A percentile compares a stretch with the other conserved stretches of the same genome.
phyloP scores from a whole-genome alignment of 768 basidiomycete species.

The Leucocoprinus sp. region DNA sequence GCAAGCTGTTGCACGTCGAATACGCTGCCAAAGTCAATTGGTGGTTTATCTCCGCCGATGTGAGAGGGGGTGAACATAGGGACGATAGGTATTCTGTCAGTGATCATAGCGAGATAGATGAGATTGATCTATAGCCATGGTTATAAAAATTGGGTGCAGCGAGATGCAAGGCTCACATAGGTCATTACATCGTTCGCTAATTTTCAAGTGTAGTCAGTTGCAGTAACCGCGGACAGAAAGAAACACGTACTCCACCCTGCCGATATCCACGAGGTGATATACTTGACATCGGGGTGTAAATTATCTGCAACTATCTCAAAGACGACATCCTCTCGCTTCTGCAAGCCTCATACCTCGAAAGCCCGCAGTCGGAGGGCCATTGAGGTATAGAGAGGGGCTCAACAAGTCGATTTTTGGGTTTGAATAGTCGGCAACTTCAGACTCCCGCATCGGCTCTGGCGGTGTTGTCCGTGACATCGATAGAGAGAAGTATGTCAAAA shows the following conservation, averaged over 20 bases:
- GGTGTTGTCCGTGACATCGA: not conserved
- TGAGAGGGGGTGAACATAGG: slow-evolving; percentile 53
- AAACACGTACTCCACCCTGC: slow-evolving; percentile 65
- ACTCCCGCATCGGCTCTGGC: not conserved
- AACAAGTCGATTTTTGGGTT: slow-evolving; percentile 4
- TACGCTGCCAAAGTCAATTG: slow-evolving; percentile 49
- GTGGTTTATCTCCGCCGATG: slow-evolving; percentile 38
- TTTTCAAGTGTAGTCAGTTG: slow-evolving; percentile 10
- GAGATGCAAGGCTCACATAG: slow-evolving; percentile 32
- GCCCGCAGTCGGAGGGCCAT: slow-evolving; percentile 45
- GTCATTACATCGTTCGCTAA: slow-evolving; percentile 76
- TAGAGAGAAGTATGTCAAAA: slow-evolving; percentile 3
- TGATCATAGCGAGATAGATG: slow-evolving; percentile 50
- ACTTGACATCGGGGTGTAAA: slow-evolving; percentile 48
- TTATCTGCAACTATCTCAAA: slow-evolving; percentile 37
- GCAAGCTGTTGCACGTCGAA: slow-evolving; percentile 51
- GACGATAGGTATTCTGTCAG: slow-evolving; percentile 51
- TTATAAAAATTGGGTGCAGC: not conserved
- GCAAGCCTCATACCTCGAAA: slow-evolving; percentile 41
- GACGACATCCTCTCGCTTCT: not conserved
- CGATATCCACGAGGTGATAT: slow-evolving; percentile 67
- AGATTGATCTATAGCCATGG: slow-evolving; percentile 35
- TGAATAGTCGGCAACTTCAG: not conserved
- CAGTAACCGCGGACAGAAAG: not conserved
- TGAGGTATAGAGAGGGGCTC: slow-evolving; percentile 20